These are phyloP conservation scores for Leishmania mexicana DNA, from an alignment of 208 protist species.

Conservation along the genomic window DNA sequence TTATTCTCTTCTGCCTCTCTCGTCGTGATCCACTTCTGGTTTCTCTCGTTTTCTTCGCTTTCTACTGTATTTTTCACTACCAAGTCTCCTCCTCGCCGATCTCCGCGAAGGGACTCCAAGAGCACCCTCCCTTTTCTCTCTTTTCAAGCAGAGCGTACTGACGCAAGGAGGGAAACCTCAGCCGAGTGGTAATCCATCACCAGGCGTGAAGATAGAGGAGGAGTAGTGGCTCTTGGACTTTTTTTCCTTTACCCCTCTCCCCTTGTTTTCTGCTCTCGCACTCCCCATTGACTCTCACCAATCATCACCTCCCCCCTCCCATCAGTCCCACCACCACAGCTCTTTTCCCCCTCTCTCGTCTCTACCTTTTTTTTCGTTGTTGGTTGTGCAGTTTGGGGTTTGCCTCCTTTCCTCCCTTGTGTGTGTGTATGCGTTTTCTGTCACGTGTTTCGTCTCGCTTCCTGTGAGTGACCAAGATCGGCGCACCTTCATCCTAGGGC, in stretches of 20 bases:
- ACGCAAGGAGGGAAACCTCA: too few species aligned
- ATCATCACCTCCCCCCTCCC: background rate
- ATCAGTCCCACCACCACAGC: background rate
- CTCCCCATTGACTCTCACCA: background rate
- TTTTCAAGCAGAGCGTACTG: conserved; percentile 1
- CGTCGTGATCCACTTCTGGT: background rate
- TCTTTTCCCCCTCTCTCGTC: background rate
- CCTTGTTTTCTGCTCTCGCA: conserved; percentile 8
- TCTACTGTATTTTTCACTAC: background rate
- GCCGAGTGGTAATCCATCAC: background rate
- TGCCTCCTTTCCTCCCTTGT: background rate
- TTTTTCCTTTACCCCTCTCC: conserved; percentile 13
- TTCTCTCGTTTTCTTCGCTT: background rate
- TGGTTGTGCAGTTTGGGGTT: background rate
- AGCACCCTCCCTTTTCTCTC: background rate
- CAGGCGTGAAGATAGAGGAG: background rate
- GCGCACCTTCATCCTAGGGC: background rate
- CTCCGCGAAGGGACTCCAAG: background rate
- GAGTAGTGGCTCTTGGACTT: background rate
- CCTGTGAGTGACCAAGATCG: background rate
- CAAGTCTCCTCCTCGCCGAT: background rate
- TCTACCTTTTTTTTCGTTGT: conserved; percentile 13
- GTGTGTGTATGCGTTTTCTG: background rate
- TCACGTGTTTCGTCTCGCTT: conserved; percentile 17
- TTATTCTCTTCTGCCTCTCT: background rate